Evolutionary conservation across 83 land plant genomes (phyloP).

Genomic region (Diphasiastrum complanatum): DNA sequence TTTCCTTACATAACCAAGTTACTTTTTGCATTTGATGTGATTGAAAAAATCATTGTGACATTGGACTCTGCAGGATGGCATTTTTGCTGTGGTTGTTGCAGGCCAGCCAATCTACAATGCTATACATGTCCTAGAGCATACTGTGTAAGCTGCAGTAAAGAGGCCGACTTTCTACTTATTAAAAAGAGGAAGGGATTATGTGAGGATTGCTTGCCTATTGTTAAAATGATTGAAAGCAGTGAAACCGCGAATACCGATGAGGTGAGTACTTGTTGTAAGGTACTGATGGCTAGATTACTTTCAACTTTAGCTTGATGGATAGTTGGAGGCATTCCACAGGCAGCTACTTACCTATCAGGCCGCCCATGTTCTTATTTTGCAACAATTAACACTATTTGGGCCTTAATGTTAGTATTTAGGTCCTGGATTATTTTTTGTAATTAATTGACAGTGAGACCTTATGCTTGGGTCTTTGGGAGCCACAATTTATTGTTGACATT

Average conservation of each 20-base stretch:
- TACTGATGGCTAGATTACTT: no score
- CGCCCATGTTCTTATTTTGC: no score
- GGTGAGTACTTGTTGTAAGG: constrained; percentile 29
- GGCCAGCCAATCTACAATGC: constrained; percentile 32
- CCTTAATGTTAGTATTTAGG: no score
- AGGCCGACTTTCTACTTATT: constrained; percentile 20
- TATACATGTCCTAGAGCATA: constrained; percentile 36
- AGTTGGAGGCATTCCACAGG: no score
- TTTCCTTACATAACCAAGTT: background rate
- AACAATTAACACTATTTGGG: no score
- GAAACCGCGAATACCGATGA: constrained; percentile 36
- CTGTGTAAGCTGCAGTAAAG: constrained; percentile 24
- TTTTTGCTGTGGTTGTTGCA: constrained; percentile 31
- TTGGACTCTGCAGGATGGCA: constrained; percentile 41
- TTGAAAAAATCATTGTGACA: no score
- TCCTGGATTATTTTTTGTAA: no score
- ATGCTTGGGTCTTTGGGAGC: no score
- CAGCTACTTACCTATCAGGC: no score
- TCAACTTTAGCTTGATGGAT: no score
- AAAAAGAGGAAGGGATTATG: constrained; percentile 33
- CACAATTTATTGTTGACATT: no score
- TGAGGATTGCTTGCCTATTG: constrained; percentile 34
- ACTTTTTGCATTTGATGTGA: background rate
- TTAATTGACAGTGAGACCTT: no score
- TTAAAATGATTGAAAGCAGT: constrained; percentile 36